These are phyloP conservation scores for Haplosporangium gracile DNA, from an alignment of 192 early-diverging fungal genomes.

Conservation along the genomic window DNA sequence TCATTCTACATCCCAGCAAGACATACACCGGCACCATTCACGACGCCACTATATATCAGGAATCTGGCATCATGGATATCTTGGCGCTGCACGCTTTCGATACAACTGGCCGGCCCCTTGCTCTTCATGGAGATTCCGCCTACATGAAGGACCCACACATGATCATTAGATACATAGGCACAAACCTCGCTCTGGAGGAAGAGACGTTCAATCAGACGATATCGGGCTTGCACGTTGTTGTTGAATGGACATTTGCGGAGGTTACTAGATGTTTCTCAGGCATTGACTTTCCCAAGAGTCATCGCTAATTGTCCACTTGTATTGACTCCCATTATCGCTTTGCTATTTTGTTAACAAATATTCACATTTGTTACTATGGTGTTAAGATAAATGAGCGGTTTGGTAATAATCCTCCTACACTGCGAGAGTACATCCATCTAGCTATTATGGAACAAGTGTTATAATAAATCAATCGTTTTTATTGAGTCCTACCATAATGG, in stretches of 20 bases:
- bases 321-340: slow-evolving; percentile 8
- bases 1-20: too few species aligned
- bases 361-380: slow-evolving; percentile 19
- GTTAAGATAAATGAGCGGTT: not conserved
- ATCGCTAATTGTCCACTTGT: not conserved
- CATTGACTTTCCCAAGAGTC: not conserved
- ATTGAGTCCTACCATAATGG: too few species aligned
- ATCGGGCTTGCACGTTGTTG: not conserved
- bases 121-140: too few species aligned
- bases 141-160: too few species aligned
- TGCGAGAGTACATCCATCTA: not conserved
- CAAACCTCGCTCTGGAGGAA: not conserved
- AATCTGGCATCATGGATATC: too few species aligned
- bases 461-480: not conserved
- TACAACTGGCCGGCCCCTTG: too few species aligned
- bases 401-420: not conserved
- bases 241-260: too few species aligned
- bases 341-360: slow-evolving; percentile 7
- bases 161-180: too few species aligned
- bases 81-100: too few species aligned
- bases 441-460: not conserved
- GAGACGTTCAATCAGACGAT: not conserved
- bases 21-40: too few species aligned
- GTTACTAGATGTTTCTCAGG: not conserved
- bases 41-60: too few species aligned